Base-by-base conservation (phyloP, 1,139 yeast species). In the Debaryomyces sp. region DNA sequence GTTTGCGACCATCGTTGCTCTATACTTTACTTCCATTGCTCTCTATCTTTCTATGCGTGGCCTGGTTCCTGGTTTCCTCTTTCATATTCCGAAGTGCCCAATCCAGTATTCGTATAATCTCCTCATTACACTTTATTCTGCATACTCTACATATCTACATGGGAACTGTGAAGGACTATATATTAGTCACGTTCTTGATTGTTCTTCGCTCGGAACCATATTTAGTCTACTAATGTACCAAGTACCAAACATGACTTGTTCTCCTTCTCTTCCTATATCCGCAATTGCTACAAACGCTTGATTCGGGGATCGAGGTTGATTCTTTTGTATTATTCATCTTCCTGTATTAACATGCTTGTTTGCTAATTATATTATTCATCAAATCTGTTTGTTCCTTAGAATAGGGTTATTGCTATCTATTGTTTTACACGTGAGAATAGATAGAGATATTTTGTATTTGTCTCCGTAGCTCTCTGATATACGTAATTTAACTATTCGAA, bases 371-470 rank as follows among this genome's bases (percentile, higher is more conserved):
- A 35, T 35, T 26, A 35, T 35, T 35, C 38, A 35, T 24, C 24
- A 2, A 15, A 38, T 4, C 18, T 13, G 6, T 9, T 39, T 29
- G 29, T 40, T n/a, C 21, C 37, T 32, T 32, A 21, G 17, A 22
- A 30, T 37, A 21, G 36, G 43, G 43, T 41, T 32, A 21, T 41
- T 41, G 35, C 36, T 41, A 30, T 21, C 34, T 41, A 41, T 41
- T 41, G 43, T 41, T 22, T 21, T 27, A 30, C 43, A 41, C 36
- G 43, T 41, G 43, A 30, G 42, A 4, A 12, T 5, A 26, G 42
- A 41, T 41, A 41, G 15, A 23, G 22, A 41, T 12, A 9, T n/a
- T 27, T 27, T 27, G 17, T 18, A 35, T 2, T 21, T 10, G 26
- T 17, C 30, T 18, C 21, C 21, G 29, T 13, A 7, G 13, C 6